Percentiles rank a stretch among this genome's conserved stretches.
Evolutionary conservation across 2,329 filamentous ascomycete genomes (phyloP).

Genomic region (Scopulariopsis brevicaulis): DNA sequence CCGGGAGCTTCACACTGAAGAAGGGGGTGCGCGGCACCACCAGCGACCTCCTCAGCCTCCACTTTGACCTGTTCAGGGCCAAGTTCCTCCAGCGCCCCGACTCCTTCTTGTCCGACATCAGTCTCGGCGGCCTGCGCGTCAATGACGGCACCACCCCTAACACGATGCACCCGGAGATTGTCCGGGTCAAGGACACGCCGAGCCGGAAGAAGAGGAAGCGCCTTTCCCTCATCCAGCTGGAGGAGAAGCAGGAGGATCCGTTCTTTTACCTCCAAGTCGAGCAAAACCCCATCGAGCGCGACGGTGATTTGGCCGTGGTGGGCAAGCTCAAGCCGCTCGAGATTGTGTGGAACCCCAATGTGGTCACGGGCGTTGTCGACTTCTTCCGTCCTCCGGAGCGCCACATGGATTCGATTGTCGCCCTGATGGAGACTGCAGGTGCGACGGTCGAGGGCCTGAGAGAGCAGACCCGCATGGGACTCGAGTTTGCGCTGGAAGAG

Average conservation of each 20-base stretch:
- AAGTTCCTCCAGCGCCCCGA: slow-evolving; percentile 84
- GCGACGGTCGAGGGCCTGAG: slow-evolving; percentile 91
- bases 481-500: slow-evolving; percentile 93
- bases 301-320: slow-evolving; percentile 81
- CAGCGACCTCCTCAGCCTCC: slow-evolving; percentile 75
- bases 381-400: slow-evolving; percentile 95
- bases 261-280: slow-evolving; percentile 92
- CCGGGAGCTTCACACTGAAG: slow-evolving; percentile 90
- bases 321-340: slow-evolving; percentile 92
- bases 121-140: slow-evolving; percentile 82
- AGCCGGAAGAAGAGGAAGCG: slow-evolving; percentile 31
- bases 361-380: slow-evolving; percentile 79
- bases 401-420: slow-evolving; percentile 97
- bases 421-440: slow-evolving; percentile 88
- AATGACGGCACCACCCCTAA: slow-evolving; percentile 93
- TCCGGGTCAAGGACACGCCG: slow-evolving; percentile 84
- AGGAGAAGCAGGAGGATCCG: slow-evolving; percentile 47
- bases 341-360: slow-evolving; percentile 93
- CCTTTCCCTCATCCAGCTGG: slow-evolving; percentile 42
- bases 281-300: slow-evolving; percentile 86
- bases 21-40: slow-evolving; percentile 41
- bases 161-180: slow-evolving; percentile 87
- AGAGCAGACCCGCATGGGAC: slow-evolving; percentile 87
- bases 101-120: slow-evolving; percentile 78
- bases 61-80: slow-evolving; percentile 91